Base-by-base conservation (phyloP, 2,329 filamentous ascomycete genomes). In the Malbranchea zuffiana region DNA sequence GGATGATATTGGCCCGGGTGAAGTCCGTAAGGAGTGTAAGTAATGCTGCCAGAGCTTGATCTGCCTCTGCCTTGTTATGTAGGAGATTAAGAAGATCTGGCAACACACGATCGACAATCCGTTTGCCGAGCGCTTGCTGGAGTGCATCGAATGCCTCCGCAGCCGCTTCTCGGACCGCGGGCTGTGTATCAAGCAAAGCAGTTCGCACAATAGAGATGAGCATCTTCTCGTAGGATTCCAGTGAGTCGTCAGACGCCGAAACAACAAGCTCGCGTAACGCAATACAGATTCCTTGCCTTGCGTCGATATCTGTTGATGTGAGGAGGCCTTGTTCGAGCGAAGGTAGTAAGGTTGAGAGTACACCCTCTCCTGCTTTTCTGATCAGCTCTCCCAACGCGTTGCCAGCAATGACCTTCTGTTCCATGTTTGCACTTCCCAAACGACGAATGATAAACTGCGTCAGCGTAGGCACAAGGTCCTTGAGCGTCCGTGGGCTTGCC, bases 361-460 rank as follows among this genome's bases (percentile, higher is more conserved):
- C 87, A 39, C 85, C 82, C 58, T 98, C 90, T 44, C 92, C 90
- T 52, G 90, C 88, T 62, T 94, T 95, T 52, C 90, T 80, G 53
- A 98, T 96, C 47, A 98, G 76, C 58, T 98, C 90, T 54, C 90
- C 90, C 39, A 98, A 72, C 32, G 90, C 86, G 59, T 96, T 96
- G 58, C 88, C 88, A 47, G 92, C 90, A 68, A 98, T 98, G 50
- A 94, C 82, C 68, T 95, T 96, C 61, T 98, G 90, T 60, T 98
- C 90, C 80, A 93, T 87, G 55, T 95, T 96, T 30, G 87, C 82
- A 58, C 87, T 96, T 44, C 86, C 90, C 49, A 98, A 74, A 32
- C 90, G 82, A 42, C 84, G 78, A 56, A 98, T 96, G 50, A 98
- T 81, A 45, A 98, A 77, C 57, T 95, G 87, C 4, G 86, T 93